Evolutionary conservation across 257 asterid genomes (phyloP).

Genomic region (Misopates orontium): DNA sequence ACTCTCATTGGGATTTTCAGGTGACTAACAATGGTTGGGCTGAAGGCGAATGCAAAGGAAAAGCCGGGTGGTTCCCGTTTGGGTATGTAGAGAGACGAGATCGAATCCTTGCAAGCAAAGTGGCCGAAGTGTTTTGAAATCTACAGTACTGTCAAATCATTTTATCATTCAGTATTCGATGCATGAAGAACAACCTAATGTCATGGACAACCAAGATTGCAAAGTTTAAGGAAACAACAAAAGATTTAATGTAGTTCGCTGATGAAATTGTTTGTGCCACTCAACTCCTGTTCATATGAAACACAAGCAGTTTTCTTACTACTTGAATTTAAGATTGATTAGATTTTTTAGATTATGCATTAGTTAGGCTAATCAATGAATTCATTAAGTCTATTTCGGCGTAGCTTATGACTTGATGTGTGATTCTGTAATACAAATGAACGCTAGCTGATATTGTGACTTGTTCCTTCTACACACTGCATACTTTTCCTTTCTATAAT

Average conservation of each 20-base stretch:
- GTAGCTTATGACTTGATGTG: too few relatives aligned
- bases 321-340: too few relatives aligned
- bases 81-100: conserved; percentile 68
- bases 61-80: conserved; percentile 73
- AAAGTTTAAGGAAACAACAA: not conserved
- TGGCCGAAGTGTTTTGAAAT: conserved; percentile 56
- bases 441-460: too few relatives aligned
- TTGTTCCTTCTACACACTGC: too few relatives aligned
- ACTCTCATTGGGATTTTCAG: conserved; percentile 33
- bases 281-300: not conserved
- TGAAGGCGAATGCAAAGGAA: conserved; percentile 79
- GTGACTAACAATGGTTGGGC: conserved; percentile 77
- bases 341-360: too few relatives aligned
- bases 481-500: too few relatives aligned
- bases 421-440: too few relatives aligned
- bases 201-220: not conserved
- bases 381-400: too few relatives aligned
- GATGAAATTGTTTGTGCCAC: not conserved
- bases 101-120: conserved; percentile 69
- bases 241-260: not conserved
- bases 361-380: too few relatives aligned
- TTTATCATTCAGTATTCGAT: not conserved
- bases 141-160: conserved; percentile 1
- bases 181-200: not conserved
- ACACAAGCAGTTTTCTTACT: too few relatives aligned